phyloP scores from a whole-genome alignment of 352 stramenopile species.

The Phytophthora capsici region DNA sequence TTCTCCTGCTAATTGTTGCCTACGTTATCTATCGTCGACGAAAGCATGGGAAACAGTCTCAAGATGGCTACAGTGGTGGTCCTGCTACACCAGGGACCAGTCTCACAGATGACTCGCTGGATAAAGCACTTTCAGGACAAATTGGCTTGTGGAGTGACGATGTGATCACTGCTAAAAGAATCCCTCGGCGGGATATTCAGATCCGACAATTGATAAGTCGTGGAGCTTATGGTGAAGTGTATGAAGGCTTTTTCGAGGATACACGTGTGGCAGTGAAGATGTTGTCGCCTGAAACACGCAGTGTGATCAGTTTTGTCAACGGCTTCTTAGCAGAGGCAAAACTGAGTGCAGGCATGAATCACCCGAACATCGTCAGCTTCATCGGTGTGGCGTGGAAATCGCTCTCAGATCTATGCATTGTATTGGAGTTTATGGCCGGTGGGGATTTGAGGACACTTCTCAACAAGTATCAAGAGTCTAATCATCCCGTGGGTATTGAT shows the following conservation, averaged over 20 bases:
- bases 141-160: slow-evolving; percentile 28
- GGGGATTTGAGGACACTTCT: slow-evolving; percentile 44
- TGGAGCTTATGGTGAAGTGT: slow-evolving; percentile 54
- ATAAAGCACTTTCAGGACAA: background rate
- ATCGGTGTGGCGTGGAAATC: slow-evolving; percentile 53
- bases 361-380: slow-evolving; percentile 52
- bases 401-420: slow-evolving; percentile 46
- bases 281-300: slow-evolving; percentile 28
- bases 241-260: slow-evolving; percentile 34
- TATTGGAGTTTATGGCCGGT: slow-evolving; percentile 52
- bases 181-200: slow-evolving; percentile 26
- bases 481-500: slow-evolving; percentile 1
- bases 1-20: too few species aligned
- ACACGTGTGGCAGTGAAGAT: slow-evolving; percentile 48
- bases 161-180: slow-evolving; percentile 29
- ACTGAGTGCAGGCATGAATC: slow-evolving; percentile 44
- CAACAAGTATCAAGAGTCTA: slow-evolving; percentile 4
- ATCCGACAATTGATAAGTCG: slow-evolving; percentile 23
- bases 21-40: too few species aligned
- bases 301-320: slow-evolving; percentile 31
- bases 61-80: too few species aligned
- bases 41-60: too few species aligned
- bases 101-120: too few species aligned
- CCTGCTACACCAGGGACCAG: too few species aligned
- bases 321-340: slow-evolving; percentile 62